Conservation (phyloP, 208 protist species). For the Trypanosoma avium region DNA sequence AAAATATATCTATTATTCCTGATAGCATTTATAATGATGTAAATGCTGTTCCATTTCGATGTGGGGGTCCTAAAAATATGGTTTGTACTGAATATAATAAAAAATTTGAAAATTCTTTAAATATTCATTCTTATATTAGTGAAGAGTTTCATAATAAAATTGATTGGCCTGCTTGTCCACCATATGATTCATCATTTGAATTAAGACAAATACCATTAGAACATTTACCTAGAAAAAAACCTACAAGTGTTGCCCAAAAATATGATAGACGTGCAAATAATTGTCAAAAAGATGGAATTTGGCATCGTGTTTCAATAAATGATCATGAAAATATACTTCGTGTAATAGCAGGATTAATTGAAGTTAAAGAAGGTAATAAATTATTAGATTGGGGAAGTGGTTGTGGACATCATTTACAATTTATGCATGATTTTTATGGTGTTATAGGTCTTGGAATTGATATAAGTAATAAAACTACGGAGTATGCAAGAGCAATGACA, state of each 20-base stretch:
- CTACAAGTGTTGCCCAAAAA: slow-evolving; percentile 31
- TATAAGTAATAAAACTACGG: slow-evolving; percentile 29
- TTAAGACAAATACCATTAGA: slow-evolving; percentile 30
- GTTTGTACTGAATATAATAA: background rate
- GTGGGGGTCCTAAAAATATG: background rate
- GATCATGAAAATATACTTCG: slow-evolving; percentile 26
- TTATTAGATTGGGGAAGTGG: slow-evolving; percentile 37
- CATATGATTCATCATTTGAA: slow-evolving; percentile 26
- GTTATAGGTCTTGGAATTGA: slow-evolving; percentile 28
- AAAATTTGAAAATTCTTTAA: background rate
- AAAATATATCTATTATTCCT: background rate
- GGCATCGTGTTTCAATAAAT: slow-evolving; percentile 26
- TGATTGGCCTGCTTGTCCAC: slow-evolving; percentile 25
- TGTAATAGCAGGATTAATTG: slow-evolving; percentile 20
- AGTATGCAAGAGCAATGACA: slow-evolving; percentile 18
- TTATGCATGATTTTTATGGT: slow-evolving; percentile 13
- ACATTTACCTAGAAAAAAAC: slow-evolving; percentile 30
- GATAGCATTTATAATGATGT: slow-evolving; percentile 12
- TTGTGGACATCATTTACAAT: slow-evolving; percentile 33
- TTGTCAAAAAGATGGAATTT: slow-evolving; percentile 26
- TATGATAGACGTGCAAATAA: slow-evolving; percentile 34
- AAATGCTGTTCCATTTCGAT: slow-evolving; percentile 13
- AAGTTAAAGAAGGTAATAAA: slow-evolving; percentile 3
- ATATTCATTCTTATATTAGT: background rate
- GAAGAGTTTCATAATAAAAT: background rate